These are phyloP conservation scores for Lentinula detonsa DNA, from an alignment of 768 basidiomycete genomes.

Conservation along the genomic window DNA sequence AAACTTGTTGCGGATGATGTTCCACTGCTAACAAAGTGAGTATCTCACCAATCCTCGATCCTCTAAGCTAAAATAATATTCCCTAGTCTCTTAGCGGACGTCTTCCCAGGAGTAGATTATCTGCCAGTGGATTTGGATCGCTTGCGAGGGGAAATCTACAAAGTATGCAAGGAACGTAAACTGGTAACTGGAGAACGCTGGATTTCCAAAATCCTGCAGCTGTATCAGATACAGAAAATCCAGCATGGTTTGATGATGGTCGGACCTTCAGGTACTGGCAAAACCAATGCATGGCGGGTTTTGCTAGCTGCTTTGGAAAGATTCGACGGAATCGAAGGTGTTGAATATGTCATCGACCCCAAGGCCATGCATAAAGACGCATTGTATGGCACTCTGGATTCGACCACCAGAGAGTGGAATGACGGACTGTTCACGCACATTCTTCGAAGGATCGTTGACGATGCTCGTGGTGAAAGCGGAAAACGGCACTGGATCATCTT, in stretches of 20 bases:
- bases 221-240: conserved; percentile 99
- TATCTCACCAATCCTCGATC: conserved; percentile 1
- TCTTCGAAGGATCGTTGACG: conserved; percentile 95
- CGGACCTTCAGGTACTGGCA: conserved; percentile 93
- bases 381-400: conserved; percentile 94
- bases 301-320: conserved; percentile 86
- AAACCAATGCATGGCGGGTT: conserved; percentile 96
- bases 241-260: conserved; percentile 99
- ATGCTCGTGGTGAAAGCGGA: conserved; percentile 93
- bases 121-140: conserved; percentile 82
- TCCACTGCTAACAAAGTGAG: conserved; percentile 84
- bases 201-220: conserved; percentile 92
- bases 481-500: conserved; percentile 99
- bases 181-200: conserved; percentile 85
- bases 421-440: conserved; percentile 98
- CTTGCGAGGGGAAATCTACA: conserved; percentile 77
- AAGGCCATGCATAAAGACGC: conserved; percentile 99
- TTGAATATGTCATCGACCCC: conserved; percentile 95
- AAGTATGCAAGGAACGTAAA: conserved; percentile 82
- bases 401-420: conserved; percentile 98
- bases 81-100: conserved; percentile 82
- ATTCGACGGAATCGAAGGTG: conserved; percentile 87
- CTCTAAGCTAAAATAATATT: background rate
- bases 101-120: conserved; percentile 95
- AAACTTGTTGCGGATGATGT: conserved; percentile 98